phyloP scores from a whole-genome alignment of 2,329 filamentous ascomycete species.

The Nothopassalora personata region DNA sequence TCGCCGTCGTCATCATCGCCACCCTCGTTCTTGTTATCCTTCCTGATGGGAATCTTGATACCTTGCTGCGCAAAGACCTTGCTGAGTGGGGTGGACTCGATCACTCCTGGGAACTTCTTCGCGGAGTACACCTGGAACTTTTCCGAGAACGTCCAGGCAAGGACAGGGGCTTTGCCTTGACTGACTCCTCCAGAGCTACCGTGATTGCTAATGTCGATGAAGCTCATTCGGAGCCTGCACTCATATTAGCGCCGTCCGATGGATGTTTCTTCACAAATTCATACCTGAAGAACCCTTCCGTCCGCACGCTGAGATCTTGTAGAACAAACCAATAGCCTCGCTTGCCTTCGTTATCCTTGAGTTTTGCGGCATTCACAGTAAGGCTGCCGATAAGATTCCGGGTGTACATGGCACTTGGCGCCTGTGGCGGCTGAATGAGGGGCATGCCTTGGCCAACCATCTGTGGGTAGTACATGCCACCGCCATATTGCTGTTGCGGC shows the following conservation, averaged over 20 bases:
- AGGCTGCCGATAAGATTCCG: constrained; percentile 90
- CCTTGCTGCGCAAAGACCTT: constrained; percentile 90
- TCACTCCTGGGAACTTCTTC: constrained; percentile 97
- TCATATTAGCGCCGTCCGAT: constrained; percentile 11
- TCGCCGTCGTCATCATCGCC: constrained; percentile 40
- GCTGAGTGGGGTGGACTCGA: constrained; percentile 84
- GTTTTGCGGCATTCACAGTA: constrained; percentile 77
- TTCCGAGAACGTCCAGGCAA: constrained; percentile 81
- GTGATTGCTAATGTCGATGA: constrained; percentile 71
- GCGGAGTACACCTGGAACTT: constrained; percentile 91
- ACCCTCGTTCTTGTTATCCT: constrained; percentile 57
- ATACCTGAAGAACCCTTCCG: constrained; percentile 85
- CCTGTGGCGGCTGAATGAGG: constrained; percentile 30
- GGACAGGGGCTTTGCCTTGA: constrained; percentile 69
- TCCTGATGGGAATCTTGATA: constrained; percentile 93
- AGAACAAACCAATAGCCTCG: constrained; percentile 95
- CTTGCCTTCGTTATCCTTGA: constrained; percentile 72
- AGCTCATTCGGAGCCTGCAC: constrained; percentile 61
- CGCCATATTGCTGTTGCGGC: constrained; percentile 4
- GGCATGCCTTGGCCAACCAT: constrained; percentile 14
- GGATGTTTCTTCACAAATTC: background rate
- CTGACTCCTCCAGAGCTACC: constrained; percentile 51
- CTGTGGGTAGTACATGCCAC: constrained; percentile 18
- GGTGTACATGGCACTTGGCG: constrained; percentile 76
- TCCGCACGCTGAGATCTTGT: constrained; percentile 89